Evolutionary conservation across 1,139 yeast genomes (phyloP).

Genomic region (Candida anutae): DNA sequence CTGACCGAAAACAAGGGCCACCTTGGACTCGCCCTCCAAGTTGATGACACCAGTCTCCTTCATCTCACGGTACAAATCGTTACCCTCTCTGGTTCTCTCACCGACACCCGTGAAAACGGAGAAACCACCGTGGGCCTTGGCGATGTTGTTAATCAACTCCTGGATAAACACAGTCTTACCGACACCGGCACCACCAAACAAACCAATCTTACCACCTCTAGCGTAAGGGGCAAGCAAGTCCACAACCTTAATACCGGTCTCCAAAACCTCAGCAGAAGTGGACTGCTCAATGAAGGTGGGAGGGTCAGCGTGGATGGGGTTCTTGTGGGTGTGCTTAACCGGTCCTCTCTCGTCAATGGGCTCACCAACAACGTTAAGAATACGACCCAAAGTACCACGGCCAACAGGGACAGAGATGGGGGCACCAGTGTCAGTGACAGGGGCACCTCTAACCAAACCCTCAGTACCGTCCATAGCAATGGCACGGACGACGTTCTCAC

Average conservation of each 20-base stretch:
- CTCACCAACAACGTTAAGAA: constrained; percentile 97
- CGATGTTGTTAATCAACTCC: constrained; percentile 99
- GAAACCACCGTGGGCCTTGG: constrained; percentile 99
- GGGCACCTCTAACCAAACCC: constrained; percentile 97
- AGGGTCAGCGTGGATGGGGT: constrained; percentile 98
- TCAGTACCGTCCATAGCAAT: constrained; percentile 99
- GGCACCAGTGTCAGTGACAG: constrained; percentile 90
- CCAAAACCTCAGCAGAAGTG: constrained; percentile 94
- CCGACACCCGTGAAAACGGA: constrained; percentile 99
- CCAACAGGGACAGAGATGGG: constrained; percentile 99
- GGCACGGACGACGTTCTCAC: constrained; percentile 99
- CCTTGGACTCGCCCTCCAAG: constrained; percentile 99
- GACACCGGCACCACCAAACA: constrained; percentile 99
- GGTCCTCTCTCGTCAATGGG: constrained; percentile 99
- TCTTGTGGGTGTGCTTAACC: constrained; percentile 81
- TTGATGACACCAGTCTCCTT: constrained; percentile 99
- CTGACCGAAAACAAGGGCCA: constrained; percentile 99
- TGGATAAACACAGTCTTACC: constrained; percentile 99
- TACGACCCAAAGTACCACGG: constrained; percentile 98
- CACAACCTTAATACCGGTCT: constrained; percentile 99
- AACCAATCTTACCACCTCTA: constrained; percentile 99
- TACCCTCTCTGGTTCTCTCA: constrained; percentile 99
- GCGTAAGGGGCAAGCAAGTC: constrained; percentile 99
- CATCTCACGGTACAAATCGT: constrained; percentile 99
- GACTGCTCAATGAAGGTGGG: constrained; percentile 95